A percentile compares a stretch with the other conserved stretches of the same genome.
These are phyloP conservation scores for Musa itinerans DNA, from an alignment of 176 grass and related monocot species.

Conservation along the genomic window DNA sequence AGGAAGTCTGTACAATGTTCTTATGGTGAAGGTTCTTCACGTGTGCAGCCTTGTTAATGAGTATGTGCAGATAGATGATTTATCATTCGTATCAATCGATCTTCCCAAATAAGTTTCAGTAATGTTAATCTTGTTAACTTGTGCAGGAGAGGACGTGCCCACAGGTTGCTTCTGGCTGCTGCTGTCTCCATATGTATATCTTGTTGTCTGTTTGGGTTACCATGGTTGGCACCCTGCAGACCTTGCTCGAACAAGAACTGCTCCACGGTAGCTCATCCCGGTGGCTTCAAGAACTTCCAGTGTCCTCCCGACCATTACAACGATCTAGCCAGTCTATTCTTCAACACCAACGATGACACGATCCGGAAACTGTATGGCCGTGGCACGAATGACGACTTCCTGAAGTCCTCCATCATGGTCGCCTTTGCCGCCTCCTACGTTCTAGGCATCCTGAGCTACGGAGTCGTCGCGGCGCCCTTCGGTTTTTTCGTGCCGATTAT, in stretches of 20 bases:
- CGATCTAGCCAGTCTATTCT: constrained; percentile 1
- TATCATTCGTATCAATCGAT: background rate
- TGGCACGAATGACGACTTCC: background rate
- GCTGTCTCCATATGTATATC: background rate
- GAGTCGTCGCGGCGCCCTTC: background rate
- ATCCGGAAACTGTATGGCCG: background rate
- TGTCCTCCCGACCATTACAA: background rate
- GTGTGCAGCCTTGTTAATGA: background rate
- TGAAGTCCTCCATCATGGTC: background rate
- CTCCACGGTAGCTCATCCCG: background rate
- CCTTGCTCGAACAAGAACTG: background rate
- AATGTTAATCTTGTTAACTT: background rate
- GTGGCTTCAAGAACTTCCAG: background rate
- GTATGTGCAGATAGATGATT: background rate
- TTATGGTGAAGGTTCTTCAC: background rate
- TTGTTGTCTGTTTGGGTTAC: background rate
- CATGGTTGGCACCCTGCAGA: background rate
- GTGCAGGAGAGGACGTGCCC: background rate
- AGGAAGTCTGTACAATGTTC: constrained; percentile 4
- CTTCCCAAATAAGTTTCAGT: background rate
- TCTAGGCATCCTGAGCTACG: background rate
- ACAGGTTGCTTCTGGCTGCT: background rate
- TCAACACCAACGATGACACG: constrained; percentile 1
- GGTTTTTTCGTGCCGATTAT: constrained; percentile 2
- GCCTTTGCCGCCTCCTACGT: background rate